phyloP scores from a whole-genome alignment of 352 stramenopile genomes.

The Pythium rhizo-oryzae region DNA sequence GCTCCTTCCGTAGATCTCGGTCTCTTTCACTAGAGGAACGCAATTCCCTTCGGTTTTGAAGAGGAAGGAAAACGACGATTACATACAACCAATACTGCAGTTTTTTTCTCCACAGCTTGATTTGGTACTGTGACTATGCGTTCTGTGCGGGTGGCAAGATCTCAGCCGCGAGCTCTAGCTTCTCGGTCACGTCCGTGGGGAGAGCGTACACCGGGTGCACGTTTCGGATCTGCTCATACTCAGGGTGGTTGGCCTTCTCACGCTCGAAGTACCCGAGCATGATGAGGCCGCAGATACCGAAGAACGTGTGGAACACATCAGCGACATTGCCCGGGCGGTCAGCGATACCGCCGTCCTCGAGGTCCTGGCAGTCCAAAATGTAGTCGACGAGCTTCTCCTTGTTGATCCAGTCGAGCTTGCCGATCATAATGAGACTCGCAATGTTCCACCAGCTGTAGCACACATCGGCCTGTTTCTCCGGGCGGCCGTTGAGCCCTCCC shows the following conservation, averaged over 20 bases:
- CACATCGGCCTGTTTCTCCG: conserved; percentile 99
- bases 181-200: conserved; percentile 89
- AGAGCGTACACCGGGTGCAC: conserved; percentile 97
- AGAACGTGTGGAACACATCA: conserved; percentile 99
- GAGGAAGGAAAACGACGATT: not conserved
- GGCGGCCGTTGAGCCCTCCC: conserved; percentile 94
- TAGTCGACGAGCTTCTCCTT: conserved; percentile 93
- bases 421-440: conserved; percentile 95
- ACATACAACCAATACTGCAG: conserved; percentile 6
- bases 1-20: not conserved
- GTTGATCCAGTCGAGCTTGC: conserved; percentile 96
- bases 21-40: conserved; percentile 15
- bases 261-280: conserved; percentile 94
- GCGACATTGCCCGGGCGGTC: conserved; percentile 97
- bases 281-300: conserved; percentile 94
- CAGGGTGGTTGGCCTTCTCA: conserved; percentile 50
- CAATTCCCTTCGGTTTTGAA: conserved; percentile 5
- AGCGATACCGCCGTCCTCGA: conserved; percentile 97
- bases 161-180: conserved; percentile 85
- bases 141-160: conserved; percentile 37
- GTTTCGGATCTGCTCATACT: conserved; percentile 74
- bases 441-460: conserved; percentile 99
- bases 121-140: not conserved
- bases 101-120: conserved; percentile 1
- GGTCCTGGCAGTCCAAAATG: conserved; percentile 96